Evolutionary conservation across 2,329 filamentous ascomycete species (phyloP), one percentile per base, ranked within the genome.

Genomic region (Fusarium sp.): DNA sequence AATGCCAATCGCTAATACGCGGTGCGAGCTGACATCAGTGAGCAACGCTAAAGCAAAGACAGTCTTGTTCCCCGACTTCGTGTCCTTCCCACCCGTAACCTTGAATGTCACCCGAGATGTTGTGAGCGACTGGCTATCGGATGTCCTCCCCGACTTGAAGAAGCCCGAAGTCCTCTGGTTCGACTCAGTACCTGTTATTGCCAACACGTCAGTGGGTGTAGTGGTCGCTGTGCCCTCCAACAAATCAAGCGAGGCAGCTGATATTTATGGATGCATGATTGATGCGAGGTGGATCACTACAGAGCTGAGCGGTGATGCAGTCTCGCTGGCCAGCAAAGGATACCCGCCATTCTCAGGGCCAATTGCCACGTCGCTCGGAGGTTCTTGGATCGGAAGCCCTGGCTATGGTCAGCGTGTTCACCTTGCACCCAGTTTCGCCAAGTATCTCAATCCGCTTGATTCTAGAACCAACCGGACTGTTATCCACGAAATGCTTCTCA

Each of bases 261-360:
- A 72, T 18, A n/a, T 72, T 2, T 72, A 72, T 6, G 69, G 69
- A 3, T 72, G 69, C 15, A 68, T 66, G 69, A 55, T 72, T 3
- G 69, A 72, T 21, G 69, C 69, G 1, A 35, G 69, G 29, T 72
- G 69, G 66, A 49, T 56, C 3, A 44, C 41, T 1, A 42, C 69
- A 8, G 68, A 71, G 1, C 39, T 72, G 28, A 70, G 63, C 3
- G 66, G 66, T 0, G 66, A 70, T 5, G 49, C 66, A 20, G 69
- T 72, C 7, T 57, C 66, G 9, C 38, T 68, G 18, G 56, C 66
- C 9, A 63, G 63, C 4, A 63, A 68, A 28, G 69, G 69, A n/a
- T 55, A 58, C 6, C 58, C 69, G 0, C 66, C 69, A 8, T 68
- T 62, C 39, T 68, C 69, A 1, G 69, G 59, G 8, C 23, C 58